A percentile compares a stretch with the other conserved stretches of the same genome.
Evolutionary conservation across 352 stramenopile genomes (phyloP).

Genomic region (Phytophthora fragariaefolia): DNA sequence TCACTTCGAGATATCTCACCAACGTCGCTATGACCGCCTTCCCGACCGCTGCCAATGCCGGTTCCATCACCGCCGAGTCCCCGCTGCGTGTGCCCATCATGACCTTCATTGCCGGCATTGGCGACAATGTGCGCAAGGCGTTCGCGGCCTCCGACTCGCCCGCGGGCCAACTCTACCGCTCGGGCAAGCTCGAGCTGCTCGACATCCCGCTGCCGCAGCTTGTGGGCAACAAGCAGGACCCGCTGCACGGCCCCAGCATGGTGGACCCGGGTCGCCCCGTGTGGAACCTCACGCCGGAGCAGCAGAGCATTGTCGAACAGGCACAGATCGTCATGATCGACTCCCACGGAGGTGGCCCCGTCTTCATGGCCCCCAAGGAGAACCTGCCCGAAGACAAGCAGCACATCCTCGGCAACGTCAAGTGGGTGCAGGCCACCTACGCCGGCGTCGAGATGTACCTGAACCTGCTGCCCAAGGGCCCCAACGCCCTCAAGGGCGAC

Average conservation of each 20-base stretch:
- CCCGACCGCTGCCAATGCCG: conserved; percentile 8
- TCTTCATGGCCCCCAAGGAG: conserved; percentile 42
- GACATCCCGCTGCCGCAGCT: conserved; percentile 43
- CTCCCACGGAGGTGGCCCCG: conserved; percentile 23
- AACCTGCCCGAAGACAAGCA: conserved; percentile 43
- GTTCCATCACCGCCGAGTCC: conserved; percentile 5
- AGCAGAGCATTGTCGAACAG: conserved; percentile 36
- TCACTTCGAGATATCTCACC: too few relatives aligned
- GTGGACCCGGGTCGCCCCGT: conserved; percentile 33
- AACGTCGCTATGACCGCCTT: conserved; percentile 19
- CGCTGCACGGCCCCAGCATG: conserved; percentile 33
- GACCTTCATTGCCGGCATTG: conserved; percentile 40
- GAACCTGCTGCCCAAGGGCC: conserved; percentile 30
- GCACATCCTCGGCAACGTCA: conserved; percentile 36
- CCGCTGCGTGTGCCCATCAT: conserved; percentile 33
- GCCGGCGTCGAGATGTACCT: conserved; percentile 48
- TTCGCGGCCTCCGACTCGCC: conserved; percentile 27
- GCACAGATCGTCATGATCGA: conserved; percentile 48
- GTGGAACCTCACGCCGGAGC: conserved; percentile 36
- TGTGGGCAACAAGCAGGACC: conserved; percentile 45
- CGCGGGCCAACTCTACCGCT: conserved; percentile 38
- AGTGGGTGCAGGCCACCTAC: conserved; percentile 55
- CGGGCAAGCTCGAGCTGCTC: conserved; percentile 35
- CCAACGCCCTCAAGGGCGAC: conserved; percentile 7
- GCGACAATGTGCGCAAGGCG: conserved; percentile 35